A percentile compares a stretch with the other conserved stretches of the same genome.
Conservation (phyloP, 768 basidiomycete species). For the Pleurotus sapidus region DNA sequence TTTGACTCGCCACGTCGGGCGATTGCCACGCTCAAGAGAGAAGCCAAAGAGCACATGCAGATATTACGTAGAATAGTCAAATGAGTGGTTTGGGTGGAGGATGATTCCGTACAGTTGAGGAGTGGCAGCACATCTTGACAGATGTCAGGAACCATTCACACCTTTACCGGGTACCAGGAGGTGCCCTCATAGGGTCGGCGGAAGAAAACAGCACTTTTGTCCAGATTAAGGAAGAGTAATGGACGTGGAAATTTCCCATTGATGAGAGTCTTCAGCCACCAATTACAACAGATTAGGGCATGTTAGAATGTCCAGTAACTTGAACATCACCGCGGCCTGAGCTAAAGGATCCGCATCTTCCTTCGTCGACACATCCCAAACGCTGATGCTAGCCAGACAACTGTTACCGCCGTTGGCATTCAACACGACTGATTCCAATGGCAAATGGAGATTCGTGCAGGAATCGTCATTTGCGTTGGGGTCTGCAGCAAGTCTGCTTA, state of each 20-base stretch:
- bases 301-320: conserved; percentile 17
- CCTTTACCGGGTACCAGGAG: not conserved
- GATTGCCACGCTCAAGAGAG: no score
- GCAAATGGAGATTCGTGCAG: conserved; percentile 28
- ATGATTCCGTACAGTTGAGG: no score
- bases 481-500: conserved; percentile 24
- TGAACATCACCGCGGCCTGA: conserved; percentile 24
- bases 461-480: conserved; percentile 24
- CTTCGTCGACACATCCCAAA: conserved; percentile 25
- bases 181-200: not conserved
- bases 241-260: no score
- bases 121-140: not conserved
- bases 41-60: no score
- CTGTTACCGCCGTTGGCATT: conserved; percentile 11
- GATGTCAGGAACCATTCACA: not conserved
- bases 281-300: conserved; percentile 10
- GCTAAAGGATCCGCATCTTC: conserved; percentile 23
- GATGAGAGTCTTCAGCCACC: not conserved
- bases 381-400: conserved; percentile 30
- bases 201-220: no score
- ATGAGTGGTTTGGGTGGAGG: not conserved
- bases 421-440: conserved; percentile 28
- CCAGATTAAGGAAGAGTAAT: no score
- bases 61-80: not conserved
- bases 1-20: conserved; percentile 1